phyloP scores from a whole-genome alignment of 2,329 filamentous ascomycete species.

The Talaromyces piceae region DNA sequence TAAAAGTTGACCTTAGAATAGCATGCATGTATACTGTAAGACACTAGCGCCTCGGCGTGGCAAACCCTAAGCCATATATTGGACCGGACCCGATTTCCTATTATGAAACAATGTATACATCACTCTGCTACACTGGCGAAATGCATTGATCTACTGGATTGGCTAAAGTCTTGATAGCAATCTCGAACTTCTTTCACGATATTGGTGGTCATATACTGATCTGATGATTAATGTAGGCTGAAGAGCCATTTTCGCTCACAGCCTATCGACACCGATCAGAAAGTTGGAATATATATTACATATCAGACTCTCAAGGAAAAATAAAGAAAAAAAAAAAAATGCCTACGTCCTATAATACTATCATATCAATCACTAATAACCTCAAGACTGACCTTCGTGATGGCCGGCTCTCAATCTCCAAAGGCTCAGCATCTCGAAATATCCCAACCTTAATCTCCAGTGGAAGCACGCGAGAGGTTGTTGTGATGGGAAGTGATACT shows the following conservation, averaged over 20 bases:
- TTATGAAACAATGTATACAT: neutral
- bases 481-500: neutral
- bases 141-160: too few relatives aligned
- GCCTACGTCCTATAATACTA: constrained; percentile 9
- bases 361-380: constrained; percentile 8
- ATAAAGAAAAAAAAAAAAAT: too few relatives aligned
- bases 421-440: constrained; percentile 2
- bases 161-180: too few relatives aligned
- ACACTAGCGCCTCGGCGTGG: neutral
- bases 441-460: neutral
- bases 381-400: constrained; percentile 9
- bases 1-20: neutral
- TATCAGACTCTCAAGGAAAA: neutral
- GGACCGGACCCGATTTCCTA: neutral
- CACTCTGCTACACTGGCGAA: neutral
- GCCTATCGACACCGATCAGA: neutral
- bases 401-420: neutral
- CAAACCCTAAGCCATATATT: neutral
- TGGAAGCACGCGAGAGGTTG: constrained; percentile 2
- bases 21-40: neutral
- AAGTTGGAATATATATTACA: neutral
- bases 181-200: too few relatives aligned
- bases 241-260: neutral
- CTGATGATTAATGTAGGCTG: neutral
- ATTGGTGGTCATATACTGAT: neutral